Evolutionary conservation across 140 eudicot genomes (phyloP).

Genomic region (Stevia rebaudiana): DNA sequence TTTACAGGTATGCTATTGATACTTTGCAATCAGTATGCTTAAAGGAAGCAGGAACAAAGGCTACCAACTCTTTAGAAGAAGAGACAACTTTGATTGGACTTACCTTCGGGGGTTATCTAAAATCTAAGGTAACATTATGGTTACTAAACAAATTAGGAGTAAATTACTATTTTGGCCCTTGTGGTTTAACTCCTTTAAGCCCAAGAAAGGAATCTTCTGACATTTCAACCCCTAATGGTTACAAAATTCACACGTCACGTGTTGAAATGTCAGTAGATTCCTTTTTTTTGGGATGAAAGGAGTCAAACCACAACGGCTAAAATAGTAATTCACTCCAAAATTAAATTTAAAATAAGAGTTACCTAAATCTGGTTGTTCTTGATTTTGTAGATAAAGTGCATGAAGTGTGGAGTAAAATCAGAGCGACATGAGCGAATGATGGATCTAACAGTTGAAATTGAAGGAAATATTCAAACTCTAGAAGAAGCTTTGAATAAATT

Average conservation of each 20-base stretch:
- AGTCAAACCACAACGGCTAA: too few species aligned
- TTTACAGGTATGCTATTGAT: slow-evolving; percentile 77
- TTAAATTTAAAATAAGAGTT: not conserved
- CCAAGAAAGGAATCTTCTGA: too few species aligned
- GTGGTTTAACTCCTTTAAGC: too few species aligned
- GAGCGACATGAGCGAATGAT: slow-evolving; percentile 72
- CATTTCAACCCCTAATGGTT: too few species aligned
- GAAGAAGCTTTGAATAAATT: slow-evolving; percentile 76
- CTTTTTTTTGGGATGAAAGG: too few species aligned
- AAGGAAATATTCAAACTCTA: slow-evolving; percentile 68
- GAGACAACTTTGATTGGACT: slow-evolving; percentile 81
- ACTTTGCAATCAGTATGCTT: slow-evolving; percentile 72
- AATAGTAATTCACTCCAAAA: too few species aligned
- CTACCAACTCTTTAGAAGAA: slow-evolving; percentile 47
- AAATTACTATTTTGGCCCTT: too few species aligned
- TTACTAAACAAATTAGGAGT: not conserved
- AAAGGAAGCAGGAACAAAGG: slow-evolving; percentile 45
- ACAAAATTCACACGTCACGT: too few species aligned
- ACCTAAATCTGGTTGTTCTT: not conserved
- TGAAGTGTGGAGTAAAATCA: slow-evolving; percentile 75
- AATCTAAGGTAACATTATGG: slow-evolving; percentile 60
- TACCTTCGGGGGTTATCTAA: slow-evolving; percentile 87
- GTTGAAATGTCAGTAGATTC: too few species aligned
- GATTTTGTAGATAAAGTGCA: slow-evolving; percentile 65
- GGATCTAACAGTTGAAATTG: slow-evolving; percentile 91